Evolutionary conservation across 768 basidiomycete species (phyloP), one percentile per base, ranked within the genome.

Genomic region (Boletus vinaceobasis): DNA sequence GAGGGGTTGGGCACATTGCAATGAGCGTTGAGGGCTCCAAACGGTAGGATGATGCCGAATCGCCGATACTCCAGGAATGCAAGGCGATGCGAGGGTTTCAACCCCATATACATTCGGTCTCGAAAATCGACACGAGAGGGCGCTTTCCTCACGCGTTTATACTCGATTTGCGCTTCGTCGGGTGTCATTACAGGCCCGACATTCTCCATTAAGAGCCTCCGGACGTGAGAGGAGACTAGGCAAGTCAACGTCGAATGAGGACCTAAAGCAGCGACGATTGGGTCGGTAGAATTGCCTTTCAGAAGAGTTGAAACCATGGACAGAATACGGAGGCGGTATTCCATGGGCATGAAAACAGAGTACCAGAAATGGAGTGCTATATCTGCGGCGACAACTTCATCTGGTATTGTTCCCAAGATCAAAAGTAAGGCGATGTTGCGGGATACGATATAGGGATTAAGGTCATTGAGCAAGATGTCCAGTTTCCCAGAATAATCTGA

Each of bases 351-450:
- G 53, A 74, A 75, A 7, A 68, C 68, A 2, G 79, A 81, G 50
- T 78, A 79, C 76, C 77, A 79, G 48, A 77, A 74, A 53, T 81
- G 79, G 21, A 79, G 67, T 6, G 77, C 78, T 4, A 72, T 60
- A 37, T 80, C 80, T 8, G 72, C 78, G 1, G 75, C 75, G 19
- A 71, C 21, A 7, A 11, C 47, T 51, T 63, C 52, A 49, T 78
- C 70, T 2, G 65, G 45, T 38, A 73, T 57, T 19, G 58, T 68
- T 3, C 73, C 72, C n/a, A 81, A 67, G 40, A 79, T 72, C 21
- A 74, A 59, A 21, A 81, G 72, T 13, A 80, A 53, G 1, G 74
- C 17, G 15, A 80, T 59, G 48, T 80, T 81, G 29, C 80, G 75
- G 19, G 66, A 61, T 14, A 69, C 66, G n/a, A 73, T 52, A 15